phyloP scores from a whole-genome alignment of 768 basidiomycete species.

The Clavaria fumosa region DNA sequence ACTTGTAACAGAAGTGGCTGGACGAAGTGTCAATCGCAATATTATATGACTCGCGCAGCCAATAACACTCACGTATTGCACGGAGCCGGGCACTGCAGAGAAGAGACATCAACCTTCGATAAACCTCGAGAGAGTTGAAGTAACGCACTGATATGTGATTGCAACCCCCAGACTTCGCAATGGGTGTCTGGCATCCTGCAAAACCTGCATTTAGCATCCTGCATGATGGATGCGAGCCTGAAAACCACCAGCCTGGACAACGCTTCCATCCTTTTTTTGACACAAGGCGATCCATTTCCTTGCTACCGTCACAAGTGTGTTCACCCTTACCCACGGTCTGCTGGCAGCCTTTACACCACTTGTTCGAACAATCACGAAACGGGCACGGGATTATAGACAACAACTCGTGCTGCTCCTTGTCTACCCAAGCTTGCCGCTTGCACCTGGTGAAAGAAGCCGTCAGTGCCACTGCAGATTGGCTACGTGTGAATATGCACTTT shows the following conservation, averaged over 20 bases:
- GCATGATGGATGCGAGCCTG: no score
- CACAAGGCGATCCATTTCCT: constrained; percentile 39
- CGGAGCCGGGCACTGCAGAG: constrained; percentile 39
- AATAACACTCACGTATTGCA: constrained; percentile 32
- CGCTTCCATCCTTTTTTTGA: constrained; percentile 42
- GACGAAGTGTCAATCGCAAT: neutral
- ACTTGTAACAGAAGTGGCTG: constrained; percentile 7
- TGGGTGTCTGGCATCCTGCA: constrained; percentile 30
- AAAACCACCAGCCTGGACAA: constrained; percentile 33
- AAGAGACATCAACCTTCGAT: neutral
- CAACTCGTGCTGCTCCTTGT: constrained; percentile 29
- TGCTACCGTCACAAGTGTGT: constrained; percentile 45
- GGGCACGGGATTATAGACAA: constrained; percentile 33
- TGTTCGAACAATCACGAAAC: constrained; percentile 27
- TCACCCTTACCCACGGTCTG: constrained; percentile 25
- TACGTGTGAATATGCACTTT: constrained; percentile 23
- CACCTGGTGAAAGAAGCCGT: constrained; percentile 28
- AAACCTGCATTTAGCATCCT: neutral
- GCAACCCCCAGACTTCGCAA: constrained; percentile 35
- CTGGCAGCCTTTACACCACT: constrained; percentile 50
- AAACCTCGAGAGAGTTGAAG: neutral
- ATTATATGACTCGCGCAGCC: no score
- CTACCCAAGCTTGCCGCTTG: constrained; percentile 31
- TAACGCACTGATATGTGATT: constrained; percentile 41
- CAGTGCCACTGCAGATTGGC: neutral